phyloP scores from a whole-genome alignment of 306 rosid genomes.

The Medicago arabica region DNA sequence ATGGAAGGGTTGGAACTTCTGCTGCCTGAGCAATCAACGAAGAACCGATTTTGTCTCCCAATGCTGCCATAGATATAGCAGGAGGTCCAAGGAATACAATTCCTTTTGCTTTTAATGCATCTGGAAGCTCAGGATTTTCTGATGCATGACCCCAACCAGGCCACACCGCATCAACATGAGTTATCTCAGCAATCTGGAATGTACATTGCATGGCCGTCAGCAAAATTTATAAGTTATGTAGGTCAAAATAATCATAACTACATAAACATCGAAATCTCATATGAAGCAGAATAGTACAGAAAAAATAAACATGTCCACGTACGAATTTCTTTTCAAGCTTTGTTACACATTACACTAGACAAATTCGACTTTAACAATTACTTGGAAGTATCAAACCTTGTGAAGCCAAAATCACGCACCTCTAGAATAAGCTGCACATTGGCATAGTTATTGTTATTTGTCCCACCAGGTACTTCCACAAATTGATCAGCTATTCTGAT shows the following conservation, averaged over 20 bases:
- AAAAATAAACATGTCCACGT: slow-evolving; percentile 13
- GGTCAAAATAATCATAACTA: slow-evolving; percentile 23
- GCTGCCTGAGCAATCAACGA: slow-evolving; percentile 99
- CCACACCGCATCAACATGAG: slow-evolving; percentile 98
- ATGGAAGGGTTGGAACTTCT: slow-evolving; percentile 95
- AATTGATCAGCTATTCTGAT: slow-evolving; percentile 99
- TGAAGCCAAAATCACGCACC: slow-evolving; percentile 58
- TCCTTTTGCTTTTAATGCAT: slow-evolving; percentile 88
- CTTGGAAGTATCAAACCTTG: slow-evolving; percentile 29
- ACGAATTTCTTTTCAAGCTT: slow-evolving; percentile 2
- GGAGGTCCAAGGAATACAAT: slow-evolving; percentile 97
- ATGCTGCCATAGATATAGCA: slow-evolving; percentile 89
- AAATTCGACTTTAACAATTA: slow-evolving; percentile 1
- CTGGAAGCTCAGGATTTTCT: slow-evolving; percentile 98
- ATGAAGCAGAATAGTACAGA: background rate
- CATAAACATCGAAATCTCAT: background rate
- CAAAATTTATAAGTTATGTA: slow-evolving; percentile 21
- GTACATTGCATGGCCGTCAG: slow-evolving; percentile 36
- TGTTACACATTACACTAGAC: slow-evolving; percentile 12
- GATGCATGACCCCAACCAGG: slow-evolving; percentile 99
- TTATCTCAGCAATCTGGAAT: slow-evolving; percentile 91
- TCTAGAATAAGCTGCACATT: slow-evolving; percentile 96
- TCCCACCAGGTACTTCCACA: slow-evolving; percentile 99
- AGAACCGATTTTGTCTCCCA: slow-evolving; percentile 99
- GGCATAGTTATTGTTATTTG: slow-evolving; percentile 98